Evolutionary conservation across 1,139 yeast genomes (phyloP), one percentile per base, ranked within the genome.

Genomic region (Suhomyces terraborum): DNA sequence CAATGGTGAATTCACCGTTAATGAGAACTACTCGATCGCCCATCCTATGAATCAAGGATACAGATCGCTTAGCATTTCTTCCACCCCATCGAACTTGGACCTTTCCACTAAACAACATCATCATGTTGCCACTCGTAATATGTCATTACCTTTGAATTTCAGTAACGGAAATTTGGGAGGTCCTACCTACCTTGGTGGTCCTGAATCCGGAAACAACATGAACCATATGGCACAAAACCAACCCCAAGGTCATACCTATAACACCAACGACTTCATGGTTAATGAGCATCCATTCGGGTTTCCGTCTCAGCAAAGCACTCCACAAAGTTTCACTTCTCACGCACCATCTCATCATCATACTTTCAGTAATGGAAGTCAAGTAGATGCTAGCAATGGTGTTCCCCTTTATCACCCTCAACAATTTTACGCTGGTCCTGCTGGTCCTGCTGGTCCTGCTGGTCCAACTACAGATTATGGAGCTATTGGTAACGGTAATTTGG

Each of bases 1-100:
- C 8, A 61, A 63, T 43, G 68, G 68, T 2, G 69, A 64, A 42
- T 64, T 64, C 43, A 49, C 61, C 14, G 47, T 47, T 16, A 43
- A 41, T 27, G 43, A 43, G 12, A 30, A 35, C 22, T 41, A 16
- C 10, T 20, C 29, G 5, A 26, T 14, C 13, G 25, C 19, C 8
- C 28, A 29, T 22, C 30, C 37, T 17, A 35, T 29, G 25, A 26
- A 29, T 23, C 40, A 29, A 20, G 31, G 29, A 8, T 40, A 40
- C 27, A 38, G 48, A 18, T 42, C 48, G 10, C 41, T 36, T n/a
- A 45, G 46, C 35, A 44, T 42, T 20, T 40, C 48, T 7, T 39
- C 46, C 8, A 38, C 38, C 7, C 41, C 40, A 1, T 22, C 37
- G 6, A 35, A 29, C 19, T 28, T 35, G 22, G 42, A 42, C 7